phyloP scores from a whole-genome alignment of 371 early-diverging fungal genomes.

The Homolaphlyctis polyrhiza region DNA sequence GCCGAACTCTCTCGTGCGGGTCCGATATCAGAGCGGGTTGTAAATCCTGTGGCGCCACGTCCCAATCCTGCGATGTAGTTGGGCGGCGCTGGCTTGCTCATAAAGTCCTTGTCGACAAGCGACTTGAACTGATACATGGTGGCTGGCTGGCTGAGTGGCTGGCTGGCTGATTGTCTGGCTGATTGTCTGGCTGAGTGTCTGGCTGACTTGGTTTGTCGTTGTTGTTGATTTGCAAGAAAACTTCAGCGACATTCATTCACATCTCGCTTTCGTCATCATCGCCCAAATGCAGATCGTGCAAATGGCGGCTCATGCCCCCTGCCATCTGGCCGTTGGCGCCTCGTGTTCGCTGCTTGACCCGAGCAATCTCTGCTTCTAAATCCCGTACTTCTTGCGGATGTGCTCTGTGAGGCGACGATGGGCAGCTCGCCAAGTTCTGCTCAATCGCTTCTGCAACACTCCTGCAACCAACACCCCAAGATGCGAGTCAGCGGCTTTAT shows the following conservation, averaged over 20 bases:
- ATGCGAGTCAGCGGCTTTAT: background rate
- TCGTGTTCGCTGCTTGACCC: conserved; percentile 25
- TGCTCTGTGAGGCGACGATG: background rate
- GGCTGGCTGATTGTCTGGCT: too few relatives aligned
- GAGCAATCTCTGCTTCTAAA: conserved; percentile 27
- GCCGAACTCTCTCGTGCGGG: conserved; percentile 90
- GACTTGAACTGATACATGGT: conserved; percentile 22
- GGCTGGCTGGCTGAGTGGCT: background rate
- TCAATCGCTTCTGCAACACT: background rate
- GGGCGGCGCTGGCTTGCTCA: conserved; percentile 40
- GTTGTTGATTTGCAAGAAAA: background rate
- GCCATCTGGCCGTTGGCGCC: too few relatives aligned
- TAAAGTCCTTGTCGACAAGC: conserved; percentile 36
- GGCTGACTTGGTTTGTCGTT: too few relatives aligned
- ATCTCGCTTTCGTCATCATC: too few relatives aligned
- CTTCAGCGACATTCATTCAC: too few relatives aligned
- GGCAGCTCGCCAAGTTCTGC: background rate
- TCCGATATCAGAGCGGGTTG: conserved; percentile 96
- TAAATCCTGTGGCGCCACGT: conserved; percentile 94
- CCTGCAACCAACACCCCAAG: background rate
- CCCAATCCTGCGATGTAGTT: conserved; percentile 96
- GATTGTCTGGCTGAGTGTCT: too few relatives aligned
- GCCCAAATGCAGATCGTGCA: too few relatives aligned
- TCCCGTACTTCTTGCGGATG: conserved; percentile 4
- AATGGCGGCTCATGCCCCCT: too few relatives aligned